Conservation (phyloP, 2,329 filamentous ascomycete species). For the Pestalotiopsis sp. region DNA sequence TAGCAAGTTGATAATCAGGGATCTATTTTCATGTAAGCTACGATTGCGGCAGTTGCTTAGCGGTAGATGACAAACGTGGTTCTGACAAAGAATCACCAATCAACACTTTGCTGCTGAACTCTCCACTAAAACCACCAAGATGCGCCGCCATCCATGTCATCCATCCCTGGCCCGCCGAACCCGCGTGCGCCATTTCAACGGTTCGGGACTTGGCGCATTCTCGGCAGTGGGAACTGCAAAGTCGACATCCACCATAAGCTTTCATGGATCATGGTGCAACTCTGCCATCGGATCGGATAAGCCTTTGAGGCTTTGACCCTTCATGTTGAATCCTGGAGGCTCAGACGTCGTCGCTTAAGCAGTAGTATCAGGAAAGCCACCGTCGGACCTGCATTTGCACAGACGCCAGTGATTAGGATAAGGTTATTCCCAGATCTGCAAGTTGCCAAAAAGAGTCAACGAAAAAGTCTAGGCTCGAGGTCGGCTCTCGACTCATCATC, state of each 20-base stretch:
- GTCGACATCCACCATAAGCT: no score
- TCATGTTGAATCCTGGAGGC: no score
- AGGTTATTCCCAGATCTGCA: no score
- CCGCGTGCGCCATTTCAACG: neutral
- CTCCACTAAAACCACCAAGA: neutral
- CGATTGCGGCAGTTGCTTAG: neutral
- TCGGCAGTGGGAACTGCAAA: neutral
- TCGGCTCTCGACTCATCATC: neutral
- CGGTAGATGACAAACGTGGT: neutral
- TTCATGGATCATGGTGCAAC: no score
- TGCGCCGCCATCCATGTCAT: neutral
- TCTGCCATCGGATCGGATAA: no score
- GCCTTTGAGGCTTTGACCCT: no score
- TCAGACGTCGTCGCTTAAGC: no score
- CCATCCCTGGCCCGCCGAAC: neutral
- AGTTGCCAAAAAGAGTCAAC: no score
- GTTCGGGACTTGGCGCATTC: neutral
- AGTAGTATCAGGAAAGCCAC: no score
- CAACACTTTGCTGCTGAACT: neutral
- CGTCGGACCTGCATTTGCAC: no score
- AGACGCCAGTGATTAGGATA: no score
- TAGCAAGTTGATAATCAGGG: neutral
- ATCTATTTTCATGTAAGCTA: neutral
- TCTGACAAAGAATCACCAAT: neutral
- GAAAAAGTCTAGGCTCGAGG: no score